Evolutionary conservation across 2,329 filamentous ascomycete genomes (phyloP), one percentile per base, ranked within the genome.

Genomic region (Fusarium musae): DNA sequence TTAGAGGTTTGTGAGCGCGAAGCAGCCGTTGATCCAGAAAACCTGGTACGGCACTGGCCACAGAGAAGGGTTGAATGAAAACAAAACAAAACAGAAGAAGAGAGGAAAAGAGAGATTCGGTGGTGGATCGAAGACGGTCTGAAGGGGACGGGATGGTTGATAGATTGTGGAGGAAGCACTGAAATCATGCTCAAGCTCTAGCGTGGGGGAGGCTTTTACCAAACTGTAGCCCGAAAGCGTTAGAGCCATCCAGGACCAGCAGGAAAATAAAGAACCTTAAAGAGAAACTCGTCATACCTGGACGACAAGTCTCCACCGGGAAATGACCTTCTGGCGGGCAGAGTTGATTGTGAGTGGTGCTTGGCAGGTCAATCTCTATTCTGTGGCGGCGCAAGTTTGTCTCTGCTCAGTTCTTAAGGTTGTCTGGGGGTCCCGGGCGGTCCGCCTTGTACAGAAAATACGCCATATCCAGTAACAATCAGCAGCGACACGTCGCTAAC

Each of bases 231-330:
- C 70, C 42, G 28, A 70, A 58, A 39, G 23, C 46, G 70, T 72
- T 72, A 63, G 64, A 59, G 23, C 26, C 49, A 72, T 46, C 60
- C 50, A 50, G 42, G 59, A 30, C 54, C 46, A 70, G 43, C 63
- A 66, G 57, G 66, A 61, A 53, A 70, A 72, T 49, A 60, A 75
- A 66, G 62, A 64, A 67, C 56, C 59, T 59, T 58, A 66, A 63
- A 60, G 63, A 58, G 50, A 69, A 69, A 64, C 39, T 67, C 74
- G 69, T 76, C 74, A 76, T 75, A 58, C 43, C 58, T 37, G 49
- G 65, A 7, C 42, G 26, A 37, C 11, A 19, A 28, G 47, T 56
- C 63, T 67, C 75, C 75, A 71, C 75, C 40, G 26, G 62, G 54
- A 67, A 73, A 69, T 66, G 66, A 69, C 66, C 56, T 69, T 59